Conservation (phyloP, 345 rosid species). For the Arabidopsis suecica region DNA sequence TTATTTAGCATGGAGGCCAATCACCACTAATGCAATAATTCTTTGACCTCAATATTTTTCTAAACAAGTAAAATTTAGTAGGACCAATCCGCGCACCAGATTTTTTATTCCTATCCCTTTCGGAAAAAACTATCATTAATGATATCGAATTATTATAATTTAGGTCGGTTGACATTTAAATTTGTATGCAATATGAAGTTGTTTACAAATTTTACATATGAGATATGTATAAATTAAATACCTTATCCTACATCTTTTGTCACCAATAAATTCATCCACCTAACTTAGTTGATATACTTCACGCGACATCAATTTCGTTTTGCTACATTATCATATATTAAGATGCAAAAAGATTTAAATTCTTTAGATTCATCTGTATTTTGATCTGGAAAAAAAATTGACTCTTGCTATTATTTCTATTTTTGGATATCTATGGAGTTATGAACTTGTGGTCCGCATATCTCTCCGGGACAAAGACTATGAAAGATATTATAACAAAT, state of each 20-base stretch:
- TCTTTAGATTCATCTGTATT: too few species aligned
- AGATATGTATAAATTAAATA: not conserved
- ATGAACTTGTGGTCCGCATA: not conserved
- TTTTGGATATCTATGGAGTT: not conserved
- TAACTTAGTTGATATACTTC: not conserved
- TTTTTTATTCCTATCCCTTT: slow-evolving; percentile 30
- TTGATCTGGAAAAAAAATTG: too few species aligned
- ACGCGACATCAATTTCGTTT: not conserved
- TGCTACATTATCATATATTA: not conserved
- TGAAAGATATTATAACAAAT: not conserved
- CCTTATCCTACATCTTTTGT: not conserved
- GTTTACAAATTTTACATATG: not conserved
- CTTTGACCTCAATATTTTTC: slow-evolving; percentile 37
- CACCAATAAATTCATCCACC: not conserved
- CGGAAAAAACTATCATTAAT: not conserved
- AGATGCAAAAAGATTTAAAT: too few species aligned
- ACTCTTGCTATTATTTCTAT: too few species aligned
- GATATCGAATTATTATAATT: not conserved
- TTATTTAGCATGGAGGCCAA: slow-evolving; percentile 43
- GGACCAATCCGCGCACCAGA: slow-evolving; percentile 34
- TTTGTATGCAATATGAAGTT: not conserved
- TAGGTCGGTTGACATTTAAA: not conserved
- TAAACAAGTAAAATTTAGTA: slow-evolving; percentile 33
- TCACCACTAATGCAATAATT: slow-evolving; percentile 33
- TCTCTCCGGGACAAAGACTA: not conserved